Evolutionary conservation across 1,284 basidiomycete genomes (phyloP), one percentile per base, ranked within the genome.

Genomic region (Neonothopanus nambi): DNA sequence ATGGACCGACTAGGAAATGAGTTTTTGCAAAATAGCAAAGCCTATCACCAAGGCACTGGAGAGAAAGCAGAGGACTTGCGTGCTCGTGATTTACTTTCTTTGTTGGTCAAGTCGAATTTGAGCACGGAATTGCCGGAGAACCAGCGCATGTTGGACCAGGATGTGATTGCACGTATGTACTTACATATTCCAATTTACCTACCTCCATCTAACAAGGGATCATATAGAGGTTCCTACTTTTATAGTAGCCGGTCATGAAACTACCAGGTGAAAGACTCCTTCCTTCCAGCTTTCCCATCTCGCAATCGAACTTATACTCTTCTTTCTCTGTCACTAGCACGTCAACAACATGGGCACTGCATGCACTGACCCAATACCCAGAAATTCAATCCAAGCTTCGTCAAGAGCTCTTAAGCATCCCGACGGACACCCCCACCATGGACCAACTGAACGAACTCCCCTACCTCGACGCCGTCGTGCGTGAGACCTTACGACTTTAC

Each of bases 401-500:
- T 1, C 73, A 79, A 2, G 93, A 96, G 64, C 71, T 90, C 0
- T 60, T 75, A 6, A 63, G 69, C 0, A 62, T 83, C 5, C 63
- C 69, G 2, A 76, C 74, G 0, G 80, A 84, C n/a, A 73, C 65
- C 3, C 81, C 80, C 0, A 75, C 79, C 0, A 82, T 84, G 79
- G 85, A 86, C 12, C 75, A 84, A 44, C 71, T 87, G 13, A 77
- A 78, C 54, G 66, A 72, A 1, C 70, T 87, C 11, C 77, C 78
- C 1, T 87, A 85, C 60, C 80, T 87, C 15, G 85, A 87, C 57
- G 68, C 70, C n/a, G 83, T 91, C 15, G 74, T 89, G 2, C 80
- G 84, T 26, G 92, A 95, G 68, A 75, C 77, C 0, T 70, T 94
- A 35, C 79, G 91, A 6, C 59, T 91, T 7, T 74, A 85, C 59